These are phyloP conservation scores for Clavispora asparagi DNA, from an alignment of 805 yeast genomes.

Conservation along the genomic window DNA sequence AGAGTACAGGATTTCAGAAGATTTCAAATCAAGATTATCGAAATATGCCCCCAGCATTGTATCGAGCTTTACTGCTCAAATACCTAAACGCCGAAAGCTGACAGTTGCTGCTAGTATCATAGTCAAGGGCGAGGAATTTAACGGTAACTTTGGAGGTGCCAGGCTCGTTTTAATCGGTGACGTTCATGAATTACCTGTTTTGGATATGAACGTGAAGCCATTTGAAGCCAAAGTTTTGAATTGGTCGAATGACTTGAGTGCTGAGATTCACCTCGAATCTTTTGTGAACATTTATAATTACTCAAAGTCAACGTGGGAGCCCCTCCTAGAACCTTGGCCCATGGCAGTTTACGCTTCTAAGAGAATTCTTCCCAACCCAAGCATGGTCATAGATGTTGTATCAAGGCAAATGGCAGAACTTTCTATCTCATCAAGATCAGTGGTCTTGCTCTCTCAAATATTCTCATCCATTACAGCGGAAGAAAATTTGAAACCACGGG, in stretches of 20 bases:
- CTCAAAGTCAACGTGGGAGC: slow-evolving; percentile 92
- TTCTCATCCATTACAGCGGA: slow-evolving; percentile 53
- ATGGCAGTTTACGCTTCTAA: slow-evolving; percentile 65
- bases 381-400: slow-evolving; percentile 60
- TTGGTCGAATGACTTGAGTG: slow-evolving; percentile 82
- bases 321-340: slow-evolving; percentile 84
- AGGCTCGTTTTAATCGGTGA: slow-evolving; percentile 84
- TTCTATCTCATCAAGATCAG: slow-evolving; percentile 74
- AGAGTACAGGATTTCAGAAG: slow-evolving; percentile 49
- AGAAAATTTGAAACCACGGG: slow-evolving; percentile 56
- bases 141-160: slow-evolving; percentile 65
- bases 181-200: slow-evolving; percentile 82
- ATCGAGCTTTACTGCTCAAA: slow-evolving; percentile 43
- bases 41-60: slow-evolving; percentile 66
- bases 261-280: slow-evolving; percentile 60
- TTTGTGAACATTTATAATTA: slow-evolving; percentile 78
- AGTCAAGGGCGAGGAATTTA: slow-evolving; percentile 64
- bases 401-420: slow-evolving; percentile 75
- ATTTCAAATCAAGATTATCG: slow-evolving; percentile 54
- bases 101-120: slow-evolving; percentile 27
- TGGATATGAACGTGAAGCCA: slow-evolving; percentile 70
- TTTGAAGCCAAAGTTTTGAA: slow-evolving; percentile 65
- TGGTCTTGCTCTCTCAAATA: slow-evolving; percentile 71
- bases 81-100: background rate
- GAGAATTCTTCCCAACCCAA: slow-evolving; percentile 38